phyloP scores from a whole-genome alignment of 805 yeast species.

The Alloascoidea africana region DNA sequence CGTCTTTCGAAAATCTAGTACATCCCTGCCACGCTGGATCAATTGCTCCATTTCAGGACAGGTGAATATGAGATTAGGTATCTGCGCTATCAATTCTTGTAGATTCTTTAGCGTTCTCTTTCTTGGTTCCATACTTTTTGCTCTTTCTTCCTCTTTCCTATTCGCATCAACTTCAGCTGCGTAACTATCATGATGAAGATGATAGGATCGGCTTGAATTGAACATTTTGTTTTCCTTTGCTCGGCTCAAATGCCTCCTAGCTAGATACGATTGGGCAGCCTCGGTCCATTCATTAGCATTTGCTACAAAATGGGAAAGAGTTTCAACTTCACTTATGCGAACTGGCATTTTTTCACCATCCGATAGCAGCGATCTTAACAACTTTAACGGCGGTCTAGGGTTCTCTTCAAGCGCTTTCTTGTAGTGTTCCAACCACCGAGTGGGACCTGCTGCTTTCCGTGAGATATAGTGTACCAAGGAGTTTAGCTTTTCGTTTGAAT shows the following conservation, averaged over 20 bases:
- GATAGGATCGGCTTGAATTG: too few species aligned
- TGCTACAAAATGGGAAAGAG: neutral
- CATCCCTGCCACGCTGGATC: slow-evolving; percentile 33
- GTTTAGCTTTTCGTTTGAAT: neutral
- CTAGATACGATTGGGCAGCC: slow-evolving; percentile 35
- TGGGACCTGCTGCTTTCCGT: neutral
- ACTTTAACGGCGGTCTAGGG: neutral
- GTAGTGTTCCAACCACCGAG: neutral
- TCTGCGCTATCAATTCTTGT: slow-evolving; percentile 24
- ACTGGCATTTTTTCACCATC: slow-evolving; percentile 12
- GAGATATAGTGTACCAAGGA: neutral
- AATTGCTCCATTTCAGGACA: slow-evolving; percentile 48
- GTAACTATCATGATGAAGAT: slow-evolving; percentile 9
- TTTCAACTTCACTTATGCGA: slow-evolving; percentile 23
- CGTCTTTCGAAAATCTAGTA: slow-evolving; percentile 33
- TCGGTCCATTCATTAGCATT: slow-evolving; percentile 33
- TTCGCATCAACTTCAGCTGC: slow-evolving; percentile 7
- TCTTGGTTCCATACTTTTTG: slow-evolving; percentile 7
- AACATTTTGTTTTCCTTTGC: slow-evolving; percentile 15
- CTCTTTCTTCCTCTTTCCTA: slow-evolving; percentile 9
- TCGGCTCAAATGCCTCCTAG: slow-evolving; percentile 35
- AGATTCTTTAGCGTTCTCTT: slow-evolving; percentile 18
- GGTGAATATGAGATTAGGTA: slow-evolving; percentile 33
- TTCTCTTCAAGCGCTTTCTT: neutral
- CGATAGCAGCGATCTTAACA: neutral